Percentiles rank a stretch among this genome's conserved stretches.
These are phyloP conservation scores for Suhomyces chickasaworum DNA, from an alignment of 1,139 yeast genomes.

Conservation along the genomic window DNA sequence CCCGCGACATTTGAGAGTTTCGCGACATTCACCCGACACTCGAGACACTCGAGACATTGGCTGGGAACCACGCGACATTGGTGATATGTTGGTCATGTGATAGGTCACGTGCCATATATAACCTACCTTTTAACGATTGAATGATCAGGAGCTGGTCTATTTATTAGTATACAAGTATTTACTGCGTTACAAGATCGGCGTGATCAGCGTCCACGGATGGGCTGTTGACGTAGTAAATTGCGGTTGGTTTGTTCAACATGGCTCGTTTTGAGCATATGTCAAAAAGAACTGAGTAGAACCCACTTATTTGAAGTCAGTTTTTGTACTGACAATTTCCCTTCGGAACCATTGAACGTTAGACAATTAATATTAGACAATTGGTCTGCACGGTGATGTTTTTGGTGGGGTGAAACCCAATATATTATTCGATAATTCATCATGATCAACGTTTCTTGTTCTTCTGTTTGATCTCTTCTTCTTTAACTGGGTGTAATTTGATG, in stretches of 20 bases:
- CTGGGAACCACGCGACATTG: neutral
- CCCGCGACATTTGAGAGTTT: neutral
- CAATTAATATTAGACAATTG: too few relatives aligned
- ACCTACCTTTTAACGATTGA: too few relatives aligned
- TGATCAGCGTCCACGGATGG: too few relatives aligned
- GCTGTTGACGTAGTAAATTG: neutral
- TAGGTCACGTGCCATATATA: too few relatives aligned
- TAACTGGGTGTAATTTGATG: slow-evolving; percentile 80
- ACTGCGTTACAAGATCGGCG: neutral
- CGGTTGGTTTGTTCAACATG: neutral
- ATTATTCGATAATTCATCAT: neutral
- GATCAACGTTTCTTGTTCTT: slow-evolving; percentile 49
- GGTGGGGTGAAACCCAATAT: neutral
- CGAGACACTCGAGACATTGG: too few relatives aligned
- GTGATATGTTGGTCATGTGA: neutral
- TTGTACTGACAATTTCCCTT: neutral
- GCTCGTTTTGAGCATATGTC: neutral
- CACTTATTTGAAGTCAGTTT: too few relatives aligned
- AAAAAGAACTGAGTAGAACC: too few relatives aligned
- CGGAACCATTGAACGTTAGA: too few relatives aligned
- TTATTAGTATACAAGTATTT: slow-evolving; percentile 4
- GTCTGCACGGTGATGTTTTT: neutral
- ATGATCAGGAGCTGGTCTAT: neutral
- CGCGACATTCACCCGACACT: neutral
- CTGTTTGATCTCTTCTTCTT: slow-evolving; percentile 85